Evolutionary conservation across 345 rosid genomes (phyloP).

Genomic region (Diplotaxis tenuifolia): DNA sequence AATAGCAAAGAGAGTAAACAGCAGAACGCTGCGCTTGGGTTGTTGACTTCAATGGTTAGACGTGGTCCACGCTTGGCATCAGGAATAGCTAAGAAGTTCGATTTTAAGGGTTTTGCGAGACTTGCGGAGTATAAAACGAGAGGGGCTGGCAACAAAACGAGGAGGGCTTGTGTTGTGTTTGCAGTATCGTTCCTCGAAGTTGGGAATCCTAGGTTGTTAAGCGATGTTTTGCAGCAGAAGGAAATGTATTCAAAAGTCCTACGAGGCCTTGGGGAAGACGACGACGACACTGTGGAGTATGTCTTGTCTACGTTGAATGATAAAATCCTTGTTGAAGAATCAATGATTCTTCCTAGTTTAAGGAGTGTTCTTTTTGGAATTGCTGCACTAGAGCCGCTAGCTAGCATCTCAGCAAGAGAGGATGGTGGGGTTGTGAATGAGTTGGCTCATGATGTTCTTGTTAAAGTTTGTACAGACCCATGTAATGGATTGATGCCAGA

Average conservation of each 20-base stretch:
- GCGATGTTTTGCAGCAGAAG: conserved; percentile 73
- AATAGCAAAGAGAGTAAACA: conserved; percentile 64
- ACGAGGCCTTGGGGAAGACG: conserved; percentile 64
- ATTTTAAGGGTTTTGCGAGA: conserved; percentile 66
- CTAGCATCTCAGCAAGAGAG: conserved; percentile 62
- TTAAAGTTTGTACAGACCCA: conserved; percentile 78
- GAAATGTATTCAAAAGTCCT: conserved; percentile 82
- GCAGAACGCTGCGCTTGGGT: conserved; percentile 67
- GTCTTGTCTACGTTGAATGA: conserved; percentile 64
- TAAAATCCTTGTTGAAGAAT: conserved; percentile 65
- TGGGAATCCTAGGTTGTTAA: conserved; percentile 74
- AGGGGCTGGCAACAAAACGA: conserved; percentile 50
- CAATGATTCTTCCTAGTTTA: conserved; percentile 70
- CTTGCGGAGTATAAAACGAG: conserved; percentile 53
- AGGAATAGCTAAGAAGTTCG: conserved; percentile 70
- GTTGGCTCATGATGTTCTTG: conserved; percentile 68
- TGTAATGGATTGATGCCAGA: conserved; percentile 87
- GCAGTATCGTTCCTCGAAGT: conserved; percentile 88
- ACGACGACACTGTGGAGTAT: conserved; percentile 58
- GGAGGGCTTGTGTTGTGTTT: conserved; percentile 69
- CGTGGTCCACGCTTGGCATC: conserved; percentile 81
- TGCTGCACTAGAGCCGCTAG: conserved; percentile 69
- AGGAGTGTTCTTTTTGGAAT: conserved; percentile 92
- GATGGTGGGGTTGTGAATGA: conserved; percentile 50
- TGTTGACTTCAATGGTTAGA: conserved; percentile 61